Evolutionary conservation across 2,329 filamentous ascomycete species (phyloP), one percentile per base, ranked within the genome.

Genomic region (Emydomyces testavorans): DNA sequence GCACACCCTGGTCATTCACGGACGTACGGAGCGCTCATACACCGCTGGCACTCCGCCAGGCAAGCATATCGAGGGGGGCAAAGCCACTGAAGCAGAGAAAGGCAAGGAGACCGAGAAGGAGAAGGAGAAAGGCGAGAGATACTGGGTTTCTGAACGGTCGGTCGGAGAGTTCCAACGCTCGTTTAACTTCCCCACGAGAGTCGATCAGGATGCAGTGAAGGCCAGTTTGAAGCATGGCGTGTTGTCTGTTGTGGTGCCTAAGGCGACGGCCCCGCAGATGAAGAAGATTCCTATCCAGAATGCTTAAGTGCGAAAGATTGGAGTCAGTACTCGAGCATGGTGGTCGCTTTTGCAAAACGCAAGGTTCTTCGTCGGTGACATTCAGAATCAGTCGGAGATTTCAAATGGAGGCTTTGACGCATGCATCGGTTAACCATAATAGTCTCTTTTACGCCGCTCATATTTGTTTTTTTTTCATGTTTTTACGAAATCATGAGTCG

Each of bases 201-300:
- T 81, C 43, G 71, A 79, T 53, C 76, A 79, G 58, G 76, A 80
- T 26, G 67, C 63, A n/a, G 77, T 80, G 56, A 77, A 73, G 64
- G 78, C 78, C 16, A 74, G 65, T 46, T 59, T 81, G 61, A 79
- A 76, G 67, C 72, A 80, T 56, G 78, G 78, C 8, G 71, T 81
- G 46, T 62, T 81, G 46, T 72, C 65, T 47, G 70, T 81, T 35
- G 57, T 72, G 4, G 71, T 81, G 6, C 78, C 78, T 2, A 80
- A 80, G 67, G 68, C 71, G 21, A 60, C 67, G 50, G 67, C 68
- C 11, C 65, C 70, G 5, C 31, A 39, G 42, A 62, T 64, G 49
- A 72, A 71, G 62, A 75, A 71, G 64, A 77, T 81, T 57, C 68
- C 65, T 50, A 74, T 80, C 53, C 70, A 78, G 68, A 79, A 71